Conservation (phyloP, 495 filamentous ascomycete species). For the Tuber microsphaerosporum region DNA sequence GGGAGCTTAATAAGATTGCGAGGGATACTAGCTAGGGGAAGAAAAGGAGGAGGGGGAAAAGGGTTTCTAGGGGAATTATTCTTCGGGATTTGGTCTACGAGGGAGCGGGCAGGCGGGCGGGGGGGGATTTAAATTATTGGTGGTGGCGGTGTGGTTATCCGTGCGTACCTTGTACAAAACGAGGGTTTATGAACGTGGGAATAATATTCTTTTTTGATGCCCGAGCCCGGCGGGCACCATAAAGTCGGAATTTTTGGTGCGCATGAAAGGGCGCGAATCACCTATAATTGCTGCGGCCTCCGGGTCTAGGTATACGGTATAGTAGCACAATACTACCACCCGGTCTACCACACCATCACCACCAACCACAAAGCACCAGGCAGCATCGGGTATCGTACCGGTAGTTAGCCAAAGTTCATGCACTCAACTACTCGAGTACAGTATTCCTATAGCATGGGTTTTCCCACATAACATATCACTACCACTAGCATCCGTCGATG, state of each 20-base stretch:
- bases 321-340: neutral
- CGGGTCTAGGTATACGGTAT: neutral
- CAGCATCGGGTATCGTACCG: too few species aligned
- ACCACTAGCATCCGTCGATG: neutral
- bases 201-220: neutral
- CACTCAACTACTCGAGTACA: neutral
- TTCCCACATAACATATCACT: neutral
- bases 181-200: neutral
- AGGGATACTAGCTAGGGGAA: constrained; percentile 55
- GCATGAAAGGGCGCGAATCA: neutral
- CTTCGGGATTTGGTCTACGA: neutral
- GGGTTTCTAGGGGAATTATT: constrained; percentile 7
- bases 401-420: neutral
- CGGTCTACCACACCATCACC: neutral
- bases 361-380: neutral
- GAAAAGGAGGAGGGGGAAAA: neutral
- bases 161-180: constrained; percentile 12
- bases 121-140: constrained; percentile 7
- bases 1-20: constrained; percentile 84
- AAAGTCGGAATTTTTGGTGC: neutral
- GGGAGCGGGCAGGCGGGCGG: neutral
- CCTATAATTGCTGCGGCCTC: neutral
- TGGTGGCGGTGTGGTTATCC: constrained; percentile 5
- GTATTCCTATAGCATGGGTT: neutral
- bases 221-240: neutral